Base-by-base conservation (phyloP, 129 eudicot species). In the Rutidosis leptorrhynchoides region DNA sequence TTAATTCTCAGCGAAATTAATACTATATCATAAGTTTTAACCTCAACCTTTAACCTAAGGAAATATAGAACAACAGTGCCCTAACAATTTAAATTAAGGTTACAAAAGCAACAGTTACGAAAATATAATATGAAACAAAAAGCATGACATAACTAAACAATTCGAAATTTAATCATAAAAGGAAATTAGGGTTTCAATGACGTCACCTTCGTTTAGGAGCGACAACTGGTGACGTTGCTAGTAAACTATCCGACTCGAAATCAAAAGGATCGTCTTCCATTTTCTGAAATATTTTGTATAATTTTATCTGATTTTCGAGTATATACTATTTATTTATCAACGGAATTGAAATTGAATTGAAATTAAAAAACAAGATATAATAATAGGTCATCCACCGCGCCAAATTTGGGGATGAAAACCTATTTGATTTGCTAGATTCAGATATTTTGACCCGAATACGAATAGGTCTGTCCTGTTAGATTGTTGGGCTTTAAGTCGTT, bases 231-330 rank as follows among this genome's bases (percentile, higher is more conserved):
- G 79, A 48, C 43, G 69, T 59, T 14, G 79, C 79, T 15, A 75
- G 74, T 23, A 75, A 68, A 33, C 11, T 51, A 58, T 75, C 79
- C 23, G 69, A 75, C 7, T 75, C 79, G 26, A 67, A 75, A 49
- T 75, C 79, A 14, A 75, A 75, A 5, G 79, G 79, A 8, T 75
- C 79, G 4, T 75, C 79, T 58, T 75, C 79, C 79, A 75, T 75
- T 42, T 67, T 33, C 23, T 45, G 21, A 30, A 29, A 24, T 21
- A 16, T 20, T 26, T 40, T 17, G 6, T 29, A 14, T 37, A 30
- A 8, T 8, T 35, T 7, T 56, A 25, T 53, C 10, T 23, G 21
- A 46, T 21, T 49, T 74, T 65, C 15, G 19, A 56, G 24, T 19
- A 55, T 64, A 21, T 42, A 8, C 12, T 10, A 40, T 21, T 40